A percentile compares a stretch with the other conserved stretches of the same genome.
phyloP scores from a whole-genome alignment of 1,284 basidiomycete species.

The Rhodotorula mucilaginosa region DNA sequence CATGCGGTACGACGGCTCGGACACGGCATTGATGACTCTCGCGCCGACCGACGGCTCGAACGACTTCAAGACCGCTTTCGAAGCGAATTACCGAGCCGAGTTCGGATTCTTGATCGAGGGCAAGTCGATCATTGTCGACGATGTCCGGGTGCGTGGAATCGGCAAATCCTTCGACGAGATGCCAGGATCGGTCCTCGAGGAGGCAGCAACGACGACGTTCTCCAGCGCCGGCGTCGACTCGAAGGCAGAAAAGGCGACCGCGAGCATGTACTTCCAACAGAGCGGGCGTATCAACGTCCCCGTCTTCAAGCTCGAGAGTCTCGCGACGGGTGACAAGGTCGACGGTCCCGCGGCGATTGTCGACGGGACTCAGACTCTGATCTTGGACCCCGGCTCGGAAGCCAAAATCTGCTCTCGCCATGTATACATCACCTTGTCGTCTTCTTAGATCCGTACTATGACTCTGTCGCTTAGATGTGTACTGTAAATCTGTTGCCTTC shows the following conservation, averaged over 20 bases:
- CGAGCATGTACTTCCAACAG: slow-evolving; percentile 30
- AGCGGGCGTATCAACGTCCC: slow-evolving; percentile 18
- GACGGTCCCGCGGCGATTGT: slow-evolving; percentile 83
- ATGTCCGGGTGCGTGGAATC: slow-evolving; percentile 75
- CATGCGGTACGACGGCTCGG: slow-evolving; percentile 45
- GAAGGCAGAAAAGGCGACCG: slow-evolving; percentile 17
- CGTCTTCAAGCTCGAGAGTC: slow-evolving; percentile 19
- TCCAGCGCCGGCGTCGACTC: slow-evolving; percentile 4
- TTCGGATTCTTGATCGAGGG: slow-evolving; percentile 90
- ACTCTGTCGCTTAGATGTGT: not conserved
- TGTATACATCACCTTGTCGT: slow-evolving; percentile 60
- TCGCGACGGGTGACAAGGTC: slow-evolving; percentile 69
- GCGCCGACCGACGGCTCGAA: slow-evolving; percentile 15
- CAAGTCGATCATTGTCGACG: slow-evolving; percentile 73
- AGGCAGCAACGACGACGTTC: slow-evolving; percentile 49
- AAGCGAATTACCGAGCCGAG: slow-evolving; percentile 48
- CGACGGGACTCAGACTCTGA: slow-evolving; percentile 87
- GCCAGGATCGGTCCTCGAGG: slow-evolving; percentile 73
- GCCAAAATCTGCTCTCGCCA: slow-evolving; percentile 68
- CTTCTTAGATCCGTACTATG: not conserved
- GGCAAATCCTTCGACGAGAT: slow-evolving; percentile 84
- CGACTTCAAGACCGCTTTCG: slow-evolving; percentile 59
- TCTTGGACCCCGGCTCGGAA: slow-evolving; percentile 68
- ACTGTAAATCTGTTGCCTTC: not conserved
- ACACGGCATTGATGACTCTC: slow-evolving; percentile 49